A percentile compares a stretch with the other conserved stretches of the same genome.
Conservation (phyloP, 2,329 filamentous ascomycete genomes). For the Metarhizium humberi region DNA sequence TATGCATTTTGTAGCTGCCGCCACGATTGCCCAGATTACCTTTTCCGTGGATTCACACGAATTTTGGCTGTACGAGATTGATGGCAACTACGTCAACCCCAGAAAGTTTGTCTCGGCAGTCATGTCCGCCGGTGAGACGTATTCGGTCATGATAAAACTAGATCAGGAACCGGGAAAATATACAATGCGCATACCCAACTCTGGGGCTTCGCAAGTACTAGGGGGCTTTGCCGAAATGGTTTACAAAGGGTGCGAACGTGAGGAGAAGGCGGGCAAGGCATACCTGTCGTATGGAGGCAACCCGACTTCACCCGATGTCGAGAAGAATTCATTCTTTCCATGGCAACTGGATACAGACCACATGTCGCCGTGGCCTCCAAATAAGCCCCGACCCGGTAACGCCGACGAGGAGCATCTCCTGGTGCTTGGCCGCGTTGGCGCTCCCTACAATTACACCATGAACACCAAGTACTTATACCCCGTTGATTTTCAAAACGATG, state of each 20-base stretch:
- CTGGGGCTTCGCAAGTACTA: neutral
- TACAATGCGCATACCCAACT: neutral
- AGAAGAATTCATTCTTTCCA: neutral
- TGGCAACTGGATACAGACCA: neutral
- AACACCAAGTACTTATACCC: neutral
- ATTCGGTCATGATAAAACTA: conserved; percentile 29
- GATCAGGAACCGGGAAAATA: conserved; percentile 15
- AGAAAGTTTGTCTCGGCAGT: conserved; percentile 14
- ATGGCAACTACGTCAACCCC: conserved; percentile 31
- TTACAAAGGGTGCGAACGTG: neutral
- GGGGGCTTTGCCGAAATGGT: neutral
- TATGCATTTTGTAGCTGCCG: conserved; percentile 1
- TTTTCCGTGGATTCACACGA: conserved; percentile 31
- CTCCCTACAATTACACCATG: neutral
- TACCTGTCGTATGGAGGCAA: neutral
- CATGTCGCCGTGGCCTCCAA: neutral
- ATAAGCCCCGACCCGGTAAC: neutral
- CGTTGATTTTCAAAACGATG: conserved; percentile 1
- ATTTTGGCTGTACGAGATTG: conserved; percentile 32
- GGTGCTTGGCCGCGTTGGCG: neutral
- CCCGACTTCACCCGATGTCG: neutral
- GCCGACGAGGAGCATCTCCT: neutral
- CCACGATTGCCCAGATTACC: conserved; percentile 10
- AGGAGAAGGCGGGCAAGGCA: neutral
- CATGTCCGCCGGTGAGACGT: conserved; percentile 25